Evolutionary conservation across 768 basidiomycete species (phyloP).

Genomic region (Termitomyces sp.): DNA sequence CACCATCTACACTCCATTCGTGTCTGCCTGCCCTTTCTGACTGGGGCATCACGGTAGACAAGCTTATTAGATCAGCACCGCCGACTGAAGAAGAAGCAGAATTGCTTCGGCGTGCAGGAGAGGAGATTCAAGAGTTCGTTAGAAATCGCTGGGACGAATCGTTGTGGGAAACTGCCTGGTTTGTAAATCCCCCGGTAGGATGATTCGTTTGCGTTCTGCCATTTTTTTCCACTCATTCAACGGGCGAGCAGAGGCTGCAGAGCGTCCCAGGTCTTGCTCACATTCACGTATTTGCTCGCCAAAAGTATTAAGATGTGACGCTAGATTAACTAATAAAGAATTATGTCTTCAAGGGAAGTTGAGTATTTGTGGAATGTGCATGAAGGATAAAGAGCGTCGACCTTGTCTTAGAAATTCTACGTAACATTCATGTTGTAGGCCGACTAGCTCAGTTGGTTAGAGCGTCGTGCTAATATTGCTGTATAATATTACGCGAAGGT

Average conservation of each 20-base stretch:
- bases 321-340: neutral
- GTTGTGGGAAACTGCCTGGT: slow-evolving; percentile 91
- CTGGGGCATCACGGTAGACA: slow-evolving; percentile 64
- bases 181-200: slow-evolving; percentile 81
- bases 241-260: slow-evolving; percentile 56
- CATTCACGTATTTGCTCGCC: slow-evolving; percentile 79
- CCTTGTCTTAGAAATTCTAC: too few relatives aligned
- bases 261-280: slow-evolving; percentile 79
- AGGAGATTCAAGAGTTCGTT: slow-evolving; percentile 60
- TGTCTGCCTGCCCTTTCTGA: slow-evolving; percentile 61
- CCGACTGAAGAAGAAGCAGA: slow-evolving; percentile 49
- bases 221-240: neutral
- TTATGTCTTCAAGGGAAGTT: neutral
- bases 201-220: neutral
- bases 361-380: neutral
- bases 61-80: slow-evolving; percentile 44
- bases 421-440: too few relatives aligned
- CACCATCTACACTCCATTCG: slow-evolving; percentile 49
- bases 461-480: slow-evolving; percentile 78
- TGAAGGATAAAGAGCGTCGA: too few relatives aligned
- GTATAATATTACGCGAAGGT: slow-evolving; percentile 39
- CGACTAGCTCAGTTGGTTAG: slow-evolving; percentile 87
- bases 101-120: slow-evolving; percentile 43
- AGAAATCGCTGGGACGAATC: slow-evolving; percentile 58
- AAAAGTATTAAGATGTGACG: slow-evolving; percentile 24